phyloP scores from a whole-genome alignment of 345 rosid species.

The Murraya paniculata region DNA sequence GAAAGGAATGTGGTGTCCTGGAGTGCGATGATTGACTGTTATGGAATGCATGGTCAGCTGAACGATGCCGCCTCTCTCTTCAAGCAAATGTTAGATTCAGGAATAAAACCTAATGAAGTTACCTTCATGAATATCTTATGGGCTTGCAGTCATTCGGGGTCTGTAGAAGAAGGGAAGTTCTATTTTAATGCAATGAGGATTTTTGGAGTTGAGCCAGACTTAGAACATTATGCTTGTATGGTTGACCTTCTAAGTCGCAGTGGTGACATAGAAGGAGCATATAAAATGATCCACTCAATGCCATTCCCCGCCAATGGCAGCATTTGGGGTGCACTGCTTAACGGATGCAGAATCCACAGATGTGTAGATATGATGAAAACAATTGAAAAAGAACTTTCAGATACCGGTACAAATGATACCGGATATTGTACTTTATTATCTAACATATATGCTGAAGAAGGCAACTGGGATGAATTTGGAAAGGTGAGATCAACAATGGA shows the following conservation, averaged over 20 bases:
- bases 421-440: conserved; percentile 71
- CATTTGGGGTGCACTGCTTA: conserved; percentile 71
- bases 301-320: conserved; percentile 59
- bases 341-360: conserved; percentile 75
- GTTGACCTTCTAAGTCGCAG: conserved; percentile 84
- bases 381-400: conserved; percentile 39
- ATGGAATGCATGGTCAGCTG: conserved; percentile 72
- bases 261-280: conserved; percentile 69
- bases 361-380: conserved; percentile 60
- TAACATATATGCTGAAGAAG: conserved; percentile 74
- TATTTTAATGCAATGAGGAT: conserved; percentile 58
- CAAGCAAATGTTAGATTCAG: conserved; percentile 54
- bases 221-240: conserved; percentile 76
- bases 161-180: conserved; percentile 52
- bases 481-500: conserved; percentile 49
- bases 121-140: conserved; percentile 81
- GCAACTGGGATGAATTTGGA: conserved; percentile 60
- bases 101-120: conserved; percentile 64
- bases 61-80: conserved; percentile 54
- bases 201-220: conserved; percentile 52
- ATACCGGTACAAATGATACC: conserved; percentile 49
- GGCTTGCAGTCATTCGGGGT: conserved; percentile 86
- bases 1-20: conserved; percentile 66
- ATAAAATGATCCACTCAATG: conserved; percentile 53
- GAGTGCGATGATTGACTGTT: conserved; percentile 69